Percentiles rank a stretch among this genome's conserved stretches.
Evolutionary conservation across 768 basidiomycete genomes (phyloP).

Genomic region (Vararia minispora): DNA sequence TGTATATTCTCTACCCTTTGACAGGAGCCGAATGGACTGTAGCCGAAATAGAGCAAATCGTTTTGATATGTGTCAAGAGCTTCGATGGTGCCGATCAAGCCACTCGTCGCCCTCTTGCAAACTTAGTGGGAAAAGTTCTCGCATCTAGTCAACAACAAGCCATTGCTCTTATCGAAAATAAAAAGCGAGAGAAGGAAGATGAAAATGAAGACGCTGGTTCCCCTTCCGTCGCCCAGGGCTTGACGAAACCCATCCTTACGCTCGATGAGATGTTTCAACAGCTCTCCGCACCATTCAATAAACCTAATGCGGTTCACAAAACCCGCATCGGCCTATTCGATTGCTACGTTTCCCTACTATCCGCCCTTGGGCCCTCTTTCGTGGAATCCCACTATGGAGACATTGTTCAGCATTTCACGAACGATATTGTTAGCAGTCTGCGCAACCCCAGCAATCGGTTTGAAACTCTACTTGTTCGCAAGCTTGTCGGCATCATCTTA

Average conservation of each 20-base stretch:
- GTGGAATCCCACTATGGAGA: conserved; percentile 77
- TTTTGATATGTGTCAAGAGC: conserved; percentile 55
- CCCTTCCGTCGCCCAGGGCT: conserved; percentile 36
- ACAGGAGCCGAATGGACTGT: conserved; percentile 45
- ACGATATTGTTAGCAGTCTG: conserved; percentile 58
- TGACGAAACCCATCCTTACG: conserved; percentile 57
- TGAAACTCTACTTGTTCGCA: conserved; percentile 63
- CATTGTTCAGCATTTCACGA: conserved; percentile 68
- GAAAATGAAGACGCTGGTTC: conserved; percentile 39
- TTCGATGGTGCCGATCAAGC: conserved; percentile 77
- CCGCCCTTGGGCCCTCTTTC: conserved; percentile 61
- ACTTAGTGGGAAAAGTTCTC: conserved; percentile 75
- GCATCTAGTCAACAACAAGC: conserved; percentile 72
- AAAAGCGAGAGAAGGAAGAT: conserved; percentile 52
- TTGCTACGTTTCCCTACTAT: conserved; percentile 72
- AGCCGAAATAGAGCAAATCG: conserved; percentile 68
- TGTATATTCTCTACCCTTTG: conserved; percentile 44
- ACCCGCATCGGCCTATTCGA: conserved; percentile 82
- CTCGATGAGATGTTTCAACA: conserved; percentile 74
- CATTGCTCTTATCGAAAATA: conserved; percentile 32
- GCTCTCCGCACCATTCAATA: conserved; percentile 76
- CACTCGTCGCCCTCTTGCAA: conserved; percentile 70
- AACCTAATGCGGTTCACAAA: conserved; percentile 51
- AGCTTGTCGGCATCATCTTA: conserved; percentile 64
- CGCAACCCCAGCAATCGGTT: conserved; percentile 49